Evolutionary conservation across 176 grass and related monocot species (phyloP).

Genomic region (Chrysopogon serrulatus): DNA sequence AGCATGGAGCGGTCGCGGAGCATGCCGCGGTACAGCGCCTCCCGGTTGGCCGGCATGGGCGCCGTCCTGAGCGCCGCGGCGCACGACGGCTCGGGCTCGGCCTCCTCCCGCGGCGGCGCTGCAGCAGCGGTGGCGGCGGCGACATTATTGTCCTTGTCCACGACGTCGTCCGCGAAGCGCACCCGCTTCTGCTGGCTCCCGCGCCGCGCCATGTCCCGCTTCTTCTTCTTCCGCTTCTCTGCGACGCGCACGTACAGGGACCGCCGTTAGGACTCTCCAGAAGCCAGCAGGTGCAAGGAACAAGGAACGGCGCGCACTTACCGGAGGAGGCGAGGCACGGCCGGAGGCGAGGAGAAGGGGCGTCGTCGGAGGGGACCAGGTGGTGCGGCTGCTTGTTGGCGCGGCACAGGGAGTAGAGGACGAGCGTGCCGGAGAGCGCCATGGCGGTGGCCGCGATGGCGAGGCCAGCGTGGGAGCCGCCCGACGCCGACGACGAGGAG

Average conservation of each 20-base stretch:
- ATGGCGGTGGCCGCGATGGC: slow-evolving; percentile 76
- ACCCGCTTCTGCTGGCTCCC: slow-evolving; percentile 67
- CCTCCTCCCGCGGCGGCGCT: background rate
- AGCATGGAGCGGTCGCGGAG: slow-evolving; percentile 67
- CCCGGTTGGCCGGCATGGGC: slow-evolving; percentile 79
- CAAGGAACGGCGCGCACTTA: background rate
- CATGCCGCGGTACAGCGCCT: slow-evolving; percentile 86
- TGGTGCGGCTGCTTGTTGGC: slow-evolving; percentile 23
- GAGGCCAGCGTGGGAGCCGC: slow-evolving; percentile 48
- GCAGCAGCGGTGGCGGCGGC: background rate
- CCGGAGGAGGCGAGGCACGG: slow-evolving; percentile 52
- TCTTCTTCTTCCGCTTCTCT: slow-evolving; percentile 69
- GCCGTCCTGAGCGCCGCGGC: slow-evolving; percentile 5
- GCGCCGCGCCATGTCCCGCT: slow-evolving; percentile 38
- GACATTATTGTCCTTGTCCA: slow-evolving; percentile 19
- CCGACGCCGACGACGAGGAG: background rate
- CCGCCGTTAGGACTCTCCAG: background rate
- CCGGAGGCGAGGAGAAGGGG: background rate
- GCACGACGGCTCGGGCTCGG: slow-evolving; percentile 10
- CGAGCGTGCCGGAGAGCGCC: slow-evolving; percentile 83
- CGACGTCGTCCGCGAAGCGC: slow-evolving; percentile 74
- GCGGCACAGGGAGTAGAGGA: slow-evolving; percentile 80
- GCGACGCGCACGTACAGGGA: background rate
- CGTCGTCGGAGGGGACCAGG: background rate
- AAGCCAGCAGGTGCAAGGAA: background rate